These are phyloP conservation scores for Wickerhamomyces silvicola DNA, from an alignment of 805 yeast species.

Conservation along the genomic window DNA sequence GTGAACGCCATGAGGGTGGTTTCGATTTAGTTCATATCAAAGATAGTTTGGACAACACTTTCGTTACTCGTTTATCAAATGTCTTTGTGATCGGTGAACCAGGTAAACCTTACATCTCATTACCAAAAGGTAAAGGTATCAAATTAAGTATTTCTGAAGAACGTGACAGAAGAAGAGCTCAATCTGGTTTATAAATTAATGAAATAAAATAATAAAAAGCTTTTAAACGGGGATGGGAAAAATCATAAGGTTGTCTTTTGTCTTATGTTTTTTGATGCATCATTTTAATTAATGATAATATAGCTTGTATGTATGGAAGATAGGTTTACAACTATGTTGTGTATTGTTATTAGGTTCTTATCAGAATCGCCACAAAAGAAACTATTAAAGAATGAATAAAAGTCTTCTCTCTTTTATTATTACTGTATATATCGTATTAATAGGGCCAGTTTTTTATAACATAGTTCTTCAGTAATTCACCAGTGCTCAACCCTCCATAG, in stretches of 20 bases:
- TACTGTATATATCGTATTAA: constrained; percentile 1
- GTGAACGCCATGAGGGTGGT: constrained; percentile 98
- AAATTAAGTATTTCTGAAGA: constrained; percentile 93
- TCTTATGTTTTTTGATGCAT: constrained; percentile 19
- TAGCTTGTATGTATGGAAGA: constrained; percentile 1
- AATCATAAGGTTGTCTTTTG: neutral
- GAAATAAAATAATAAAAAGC: no score
- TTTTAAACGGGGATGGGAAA: constrained; percentile 6
- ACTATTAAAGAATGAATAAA: no score
- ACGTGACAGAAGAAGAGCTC: constrained; percentile 97
- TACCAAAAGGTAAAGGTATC: constrained; percentile 99
- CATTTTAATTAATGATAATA: constrained; percentile 19
- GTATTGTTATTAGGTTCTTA: constrained; percentile 22
- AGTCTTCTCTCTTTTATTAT: no score
- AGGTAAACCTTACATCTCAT: constrained; percentile 87
- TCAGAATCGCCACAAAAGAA: no score
- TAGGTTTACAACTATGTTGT: constrained; percentile 6
- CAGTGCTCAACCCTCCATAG: constrained; percentile 37
- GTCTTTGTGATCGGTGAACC: constrained; percentile 95
- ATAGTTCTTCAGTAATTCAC: constrained; percentile 37
- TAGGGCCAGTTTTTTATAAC: constrained; percentile 29
- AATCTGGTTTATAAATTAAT: constrained; percentile 23
- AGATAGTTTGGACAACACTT: constrained; percentile 90
- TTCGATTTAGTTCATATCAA: constrained; percentile 96
- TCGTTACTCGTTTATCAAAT: constrained; percentile 90